Percentiles rank a stretch among this genome's conserved stretches.
phyloP scores from a whole-genome alignment of 1,139 yeast species.

The Sugiyamaella neomexicana region DNA sequence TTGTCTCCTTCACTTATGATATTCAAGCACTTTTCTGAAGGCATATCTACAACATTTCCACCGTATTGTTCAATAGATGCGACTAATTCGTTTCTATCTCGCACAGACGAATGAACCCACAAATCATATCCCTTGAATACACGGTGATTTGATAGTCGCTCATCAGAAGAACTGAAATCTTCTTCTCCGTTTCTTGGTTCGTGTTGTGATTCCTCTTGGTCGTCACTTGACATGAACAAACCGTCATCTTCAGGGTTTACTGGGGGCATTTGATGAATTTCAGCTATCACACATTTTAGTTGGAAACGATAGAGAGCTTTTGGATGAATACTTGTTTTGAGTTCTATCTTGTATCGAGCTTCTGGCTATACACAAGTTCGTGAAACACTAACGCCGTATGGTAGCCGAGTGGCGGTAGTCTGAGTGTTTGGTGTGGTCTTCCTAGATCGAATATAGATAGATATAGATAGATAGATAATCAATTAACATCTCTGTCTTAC shows the following conservation, averaged over 20 bases:
- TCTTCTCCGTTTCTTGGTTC: not conserved
- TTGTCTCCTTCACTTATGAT: slow-evolving; percentile 2
- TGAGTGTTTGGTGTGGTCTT: no score
- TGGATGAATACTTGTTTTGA: not conserved
- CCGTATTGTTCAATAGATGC: slow-evolving; percentile 4
- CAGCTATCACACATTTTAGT: not conserved
- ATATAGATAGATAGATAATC: no score
- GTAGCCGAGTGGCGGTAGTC: not conserved
- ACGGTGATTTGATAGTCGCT: not conserved
- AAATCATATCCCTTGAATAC: slow-evolving; percentile 1
- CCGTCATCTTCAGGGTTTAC: not conserved
- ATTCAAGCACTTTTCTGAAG: slow-evolving; percentile 1
- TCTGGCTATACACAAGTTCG: not conserved
- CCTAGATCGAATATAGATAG: no score
- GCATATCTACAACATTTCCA: slow-evolving; percentile 4
- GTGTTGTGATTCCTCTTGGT: not conserved
- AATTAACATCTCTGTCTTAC: no score
- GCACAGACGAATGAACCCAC: slow-evolving; percentile 16
- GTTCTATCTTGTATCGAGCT: not conserved
- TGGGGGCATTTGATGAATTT: not conserved
- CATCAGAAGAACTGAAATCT: not conserved
- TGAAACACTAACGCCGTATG: not conserved
- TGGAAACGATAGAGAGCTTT: not conserved
- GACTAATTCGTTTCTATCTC: slow-evolving; percentile 9
- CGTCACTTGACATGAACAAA: not conserved